phyloP scores from a whole-genome alignment of 1,284 basidiomycete genomes.

The Marasmius oreades region DNA sequence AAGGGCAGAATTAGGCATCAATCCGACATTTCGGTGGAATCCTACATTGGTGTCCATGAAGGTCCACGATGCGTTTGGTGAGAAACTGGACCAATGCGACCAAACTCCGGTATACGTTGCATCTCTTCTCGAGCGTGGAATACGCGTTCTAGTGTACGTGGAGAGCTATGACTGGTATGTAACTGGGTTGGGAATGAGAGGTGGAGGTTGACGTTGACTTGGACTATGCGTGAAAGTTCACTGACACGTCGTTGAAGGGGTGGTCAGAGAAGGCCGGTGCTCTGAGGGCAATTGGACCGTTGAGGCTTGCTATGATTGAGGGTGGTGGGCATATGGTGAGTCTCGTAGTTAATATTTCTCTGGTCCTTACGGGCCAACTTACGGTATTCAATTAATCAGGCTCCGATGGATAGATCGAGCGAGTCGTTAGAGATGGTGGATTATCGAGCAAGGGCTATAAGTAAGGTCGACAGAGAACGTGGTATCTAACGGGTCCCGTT shows the following conservation, averaged over 20 bases:
- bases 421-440: background rate
- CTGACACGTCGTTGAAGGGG: slow-evolving; percentile 36
- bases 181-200: slow-evolving; percentile 67
- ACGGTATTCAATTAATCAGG: background rate
- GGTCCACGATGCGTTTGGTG: slow-evolving; percentile 40
- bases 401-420: background rate
- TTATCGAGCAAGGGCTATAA: too few species aligned
- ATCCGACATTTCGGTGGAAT: slow-evolving; percentile 36
- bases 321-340: slow-evolving; percentile 7
- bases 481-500: too few species aligned
- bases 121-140: slow-evolving; percentile 69
- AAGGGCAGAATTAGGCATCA: slow-evolving; percentile 56
- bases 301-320: slow-evolving; percentile 6
- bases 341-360: background rate
- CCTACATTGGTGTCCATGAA: slow-evolving; percentile 45
- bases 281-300: background rate
- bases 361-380: too few species aligned
- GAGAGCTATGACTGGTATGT: slow-evolving; percentile 73
- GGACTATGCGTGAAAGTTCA: slow-evolving; percentile 54
- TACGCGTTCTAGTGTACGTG: slow-evolving; percentile 72
- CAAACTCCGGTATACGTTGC: slow-evolving; percentile 55
- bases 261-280: slow-evolving; percentile 20
- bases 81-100: slow-evolving; percentile 36
- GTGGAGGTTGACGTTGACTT: slow-evolving; percentile 58
- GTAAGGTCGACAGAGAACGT: too few species aligned